Percentiles rank a stretch among this genome's conserved stretches.
Conservation (phyloP, 345 rosid genomes). For the Kandelia obovata region DNA sequence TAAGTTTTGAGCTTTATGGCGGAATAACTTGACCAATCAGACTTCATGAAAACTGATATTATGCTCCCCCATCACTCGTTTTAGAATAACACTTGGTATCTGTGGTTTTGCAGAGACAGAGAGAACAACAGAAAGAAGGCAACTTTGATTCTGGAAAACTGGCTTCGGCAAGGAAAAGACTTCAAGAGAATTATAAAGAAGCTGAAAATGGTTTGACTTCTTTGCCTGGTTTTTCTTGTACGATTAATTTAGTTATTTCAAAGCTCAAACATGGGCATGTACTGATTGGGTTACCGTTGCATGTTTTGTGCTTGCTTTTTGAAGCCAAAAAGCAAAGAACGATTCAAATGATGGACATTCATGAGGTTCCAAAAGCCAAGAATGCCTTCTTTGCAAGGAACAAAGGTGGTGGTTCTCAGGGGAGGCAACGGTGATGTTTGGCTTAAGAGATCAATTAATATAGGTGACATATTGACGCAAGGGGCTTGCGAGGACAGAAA, state of each 20-base stretch:
- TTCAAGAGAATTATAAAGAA: conserved; percentile 82
- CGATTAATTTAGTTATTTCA: neutral
- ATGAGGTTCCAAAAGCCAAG: conserved; percentile 94
- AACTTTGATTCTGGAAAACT: conserved; percentile 58
- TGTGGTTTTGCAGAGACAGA: conserved; percentile 56
- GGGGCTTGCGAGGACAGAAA: neutral
- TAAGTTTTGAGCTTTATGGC: neutral
- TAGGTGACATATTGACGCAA: no score
- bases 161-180: conserved; percentile 74
- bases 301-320: conserved; percentile 21
- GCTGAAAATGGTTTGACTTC: conserved; percentile 76
- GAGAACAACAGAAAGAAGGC: conserved; percentile 52
- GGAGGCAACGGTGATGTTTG: conserved; percentile 74
- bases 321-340: conserved; percentile 98
- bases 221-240: neutral
- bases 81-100: neutral
- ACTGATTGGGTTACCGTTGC: conserved; percentile 15
- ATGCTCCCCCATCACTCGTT: neutral
- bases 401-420: conserved; percentile 82
- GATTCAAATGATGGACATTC: conserved; percentile 97
- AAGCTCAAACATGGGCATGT: neutral
- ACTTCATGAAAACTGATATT: no score
- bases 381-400: conserved; percentile 80
- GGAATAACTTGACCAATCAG: neutral
- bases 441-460: conserved; percentile 8